Base-by-base conservation (phyloP, 345 rosid species). In the Eutrema yunnanense region DNA sequence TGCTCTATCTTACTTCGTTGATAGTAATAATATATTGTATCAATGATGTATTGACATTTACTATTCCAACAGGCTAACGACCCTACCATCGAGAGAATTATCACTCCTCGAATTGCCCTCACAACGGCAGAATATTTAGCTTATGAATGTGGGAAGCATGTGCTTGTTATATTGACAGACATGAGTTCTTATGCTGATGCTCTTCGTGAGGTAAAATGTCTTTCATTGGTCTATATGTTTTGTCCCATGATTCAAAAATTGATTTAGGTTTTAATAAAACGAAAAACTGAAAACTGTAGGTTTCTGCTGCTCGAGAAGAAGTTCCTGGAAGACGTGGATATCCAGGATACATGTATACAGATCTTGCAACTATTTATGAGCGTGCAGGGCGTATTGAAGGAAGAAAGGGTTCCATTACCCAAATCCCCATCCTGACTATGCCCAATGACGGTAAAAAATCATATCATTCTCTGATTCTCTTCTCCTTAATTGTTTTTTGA, bases 131-230 rank as follows among this genome's bases (percentile, higher is more conserved):
- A 95, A 75, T 95, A 92, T 73, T 67, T 95, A 85, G 99, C 99
- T 47, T 95, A 95, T 83, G 99, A 92, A 74, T 92, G 96, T 71
- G 97, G 97, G 79, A 95, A 95, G 88, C 98, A 95, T 65, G 98
- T 95, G 47, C 96, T 95, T 36, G 99, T 95, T 81, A 95, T 95
- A 66, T 90, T 95, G 40, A 92, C 99, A 3, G 99, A 95, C 73
- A 90, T 95, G 99, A 95, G 99, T 84, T 95, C 99, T n/a, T 95
- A 95, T 82, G 99, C 99, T 64, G 99, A 95, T 83, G 99, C 98
- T 82, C 98, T 92, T 80, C 96, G 98, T 76, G 99, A 95, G 99
- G 98, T 95, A 79, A 73, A 13, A 47, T 32, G 38, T 11, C 6
- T 44, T 14, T 29, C 56, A 9, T 7, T 69, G 36, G 27, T 27